Evolutionary conservation across 192 early-diverging fungal genomes (phyloP).

Genomic region (Coemansia nantahalensis): DNA sequence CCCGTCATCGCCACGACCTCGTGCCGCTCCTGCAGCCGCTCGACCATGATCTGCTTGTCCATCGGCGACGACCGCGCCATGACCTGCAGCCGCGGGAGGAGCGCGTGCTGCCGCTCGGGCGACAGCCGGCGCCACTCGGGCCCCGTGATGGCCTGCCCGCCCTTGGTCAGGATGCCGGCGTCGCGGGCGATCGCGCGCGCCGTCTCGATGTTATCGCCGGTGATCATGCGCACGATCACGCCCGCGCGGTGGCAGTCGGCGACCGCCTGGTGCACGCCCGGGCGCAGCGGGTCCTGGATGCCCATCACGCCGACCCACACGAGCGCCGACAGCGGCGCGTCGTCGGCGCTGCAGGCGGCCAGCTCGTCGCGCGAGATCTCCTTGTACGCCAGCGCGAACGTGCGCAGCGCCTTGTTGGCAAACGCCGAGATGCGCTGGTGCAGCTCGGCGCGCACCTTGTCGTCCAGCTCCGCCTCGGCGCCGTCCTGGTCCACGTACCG

Average conservation of each 20-base stretch:
- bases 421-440: constrained; percentile 57
- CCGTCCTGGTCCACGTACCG: constrained; percentile 60
- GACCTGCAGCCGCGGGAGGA: constrained; percentile 74
- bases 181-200: constrained; percentile 87
- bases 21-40: constrained; percentile 63
- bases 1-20: constrained; percentile 82
- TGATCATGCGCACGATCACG: constrained; percentile 89
- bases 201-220: constrained; percentile 80
- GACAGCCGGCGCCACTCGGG: constrained; percentile 72
- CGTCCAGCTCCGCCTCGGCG: constrained; percentile 45
- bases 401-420: constrained; percentile 70
- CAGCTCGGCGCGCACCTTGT: constrained; percentile 39
- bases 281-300: constrained; percentile 85
- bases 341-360: constrained; percentile 48
- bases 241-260: constrained; percentile 74
- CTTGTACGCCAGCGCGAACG: constrained; percentile 68
- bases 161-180: constrained; percentile 78
- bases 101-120: constrained; percentile 60
- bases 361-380: constrained; percentile 53
- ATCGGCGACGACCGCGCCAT: constrained; percentile 84
- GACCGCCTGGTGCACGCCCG: constrained; percentile 77
- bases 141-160: constrained; percentile 76
- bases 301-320: constrained; percentile 74
- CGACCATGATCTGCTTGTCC: constrained; percentile 87
- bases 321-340: constrained; percentile 58